phyloP scores from a whole-genome alignment of 106 monocot genomes.

The Platanthera zijinensis region DNA sequence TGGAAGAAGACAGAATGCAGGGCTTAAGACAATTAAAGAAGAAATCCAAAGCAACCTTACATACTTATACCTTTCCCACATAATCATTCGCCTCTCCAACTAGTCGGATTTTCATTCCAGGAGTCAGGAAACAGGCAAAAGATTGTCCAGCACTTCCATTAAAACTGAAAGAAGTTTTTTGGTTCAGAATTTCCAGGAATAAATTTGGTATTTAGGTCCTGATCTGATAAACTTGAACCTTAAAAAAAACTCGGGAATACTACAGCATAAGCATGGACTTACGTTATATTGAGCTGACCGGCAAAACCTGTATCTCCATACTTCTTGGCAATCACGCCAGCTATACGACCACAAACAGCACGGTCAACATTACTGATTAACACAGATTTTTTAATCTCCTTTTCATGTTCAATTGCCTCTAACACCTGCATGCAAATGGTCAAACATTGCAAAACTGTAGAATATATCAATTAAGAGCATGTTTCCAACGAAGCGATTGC shows the following conservation, averaged over 20 bases:
- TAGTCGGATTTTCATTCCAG: constrained; percentile 87
- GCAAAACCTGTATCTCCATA: constrained; percentile 98
- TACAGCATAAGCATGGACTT: constrained; percentile 10
- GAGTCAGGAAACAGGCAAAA: constrained; percentile 87
- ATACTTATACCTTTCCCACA: constrained; percentile 77
- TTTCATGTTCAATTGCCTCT: constrained; percentile 86
- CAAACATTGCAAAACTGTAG: not conserved
- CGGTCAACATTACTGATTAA: constrained; percentile 86
- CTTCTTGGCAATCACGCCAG: constrained; percentile 97
- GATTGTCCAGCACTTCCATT: constrained; percentile 97
- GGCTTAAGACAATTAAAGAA: not conserved
- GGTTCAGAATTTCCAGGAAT: too few relatives aligned
- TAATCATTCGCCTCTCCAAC: constrained; percentile 98
- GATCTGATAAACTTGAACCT: not conserved
- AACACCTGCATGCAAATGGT: constrained; percentile 36
- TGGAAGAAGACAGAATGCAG: constrained; percentile 16
- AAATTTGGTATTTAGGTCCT: too few relatives aligned
- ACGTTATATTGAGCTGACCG: constrained; percentile 92
- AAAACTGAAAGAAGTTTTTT: constrained; percentile 40
- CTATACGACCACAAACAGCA: constrained; percentile 95
- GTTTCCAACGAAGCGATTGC: too few relatives aligned
- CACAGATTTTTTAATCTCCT: constrained; percentile 60
- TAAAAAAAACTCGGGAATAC: not conserved
- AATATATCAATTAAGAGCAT: too few relatives aligned
- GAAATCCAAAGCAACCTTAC: not conserved